Percentiles rank a stretch among this genome's conserved stretches.
phyloP scores from a whole-genome alignment of 78 protist genomes.

The Protostelium mycophagum region DNA sequence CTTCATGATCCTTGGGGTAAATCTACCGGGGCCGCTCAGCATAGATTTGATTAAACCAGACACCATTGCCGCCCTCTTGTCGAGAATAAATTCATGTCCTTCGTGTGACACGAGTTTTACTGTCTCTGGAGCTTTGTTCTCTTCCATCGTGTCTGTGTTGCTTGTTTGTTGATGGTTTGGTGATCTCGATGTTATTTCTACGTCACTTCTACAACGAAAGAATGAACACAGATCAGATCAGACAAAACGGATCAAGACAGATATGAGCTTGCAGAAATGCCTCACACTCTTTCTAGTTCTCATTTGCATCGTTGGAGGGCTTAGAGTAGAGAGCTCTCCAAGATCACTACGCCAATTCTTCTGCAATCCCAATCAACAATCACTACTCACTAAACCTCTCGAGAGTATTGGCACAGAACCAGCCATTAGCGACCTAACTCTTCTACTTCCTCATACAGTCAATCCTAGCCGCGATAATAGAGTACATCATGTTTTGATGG shows the following conservation, averaged over 20 bases:
- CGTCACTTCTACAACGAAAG: background rate
- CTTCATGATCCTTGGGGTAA: background rate
- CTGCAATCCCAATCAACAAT: background rate
- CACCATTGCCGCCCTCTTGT: conserved; percentile 68
- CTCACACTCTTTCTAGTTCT: background rate
- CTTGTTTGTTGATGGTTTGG: too few species aligned
- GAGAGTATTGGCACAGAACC: background rate
- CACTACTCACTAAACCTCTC: background rate
- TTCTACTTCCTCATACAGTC: background rate
- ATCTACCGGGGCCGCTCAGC: conserved; percentile 73
- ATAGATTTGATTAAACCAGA: conserved; percentile 80
- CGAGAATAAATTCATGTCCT: conserved; percentile 68
- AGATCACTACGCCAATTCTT: too few species aligned
- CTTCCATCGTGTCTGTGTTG: background rate
- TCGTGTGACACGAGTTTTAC: conserved; percentile 20
- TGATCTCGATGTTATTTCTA: background rate
- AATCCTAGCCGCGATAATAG: background rate
- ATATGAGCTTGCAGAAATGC: background rate
- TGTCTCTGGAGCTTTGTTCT: background rate
- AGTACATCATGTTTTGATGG: background rate
- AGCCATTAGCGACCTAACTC: background rate
- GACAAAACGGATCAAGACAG: background rate
- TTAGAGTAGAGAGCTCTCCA: background rate
- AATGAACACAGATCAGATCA: background rate
- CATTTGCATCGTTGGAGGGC: background rate